Base-by-base conservation (phyloP, 345 rosid genomes). In the Laguncularia racemosa region DNA sequence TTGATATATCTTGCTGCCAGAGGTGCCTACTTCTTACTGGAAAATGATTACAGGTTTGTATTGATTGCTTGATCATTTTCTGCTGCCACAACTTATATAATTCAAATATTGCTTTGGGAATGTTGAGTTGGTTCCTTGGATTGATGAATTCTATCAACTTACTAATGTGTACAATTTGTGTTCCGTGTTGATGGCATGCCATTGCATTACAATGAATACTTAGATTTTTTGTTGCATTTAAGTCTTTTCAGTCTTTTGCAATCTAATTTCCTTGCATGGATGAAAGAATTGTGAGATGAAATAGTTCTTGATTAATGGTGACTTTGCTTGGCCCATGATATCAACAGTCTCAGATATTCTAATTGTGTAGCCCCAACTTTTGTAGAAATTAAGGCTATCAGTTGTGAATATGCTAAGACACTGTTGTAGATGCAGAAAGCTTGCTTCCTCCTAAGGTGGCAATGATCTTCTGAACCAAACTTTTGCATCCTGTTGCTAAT, bases 11-110 rank as follows among this genome's bases (percentile, higher is more conserved):
- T 67, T 95, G 93, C 52, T 95, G 99, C 67, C 96, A 90, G 73
- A 83, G 97, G 81, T 90, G 99, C 64, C 81, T 95, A 46, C 96
- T 90, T 78, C 96, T 95, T 57, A 95, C 99, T 12, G 99, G 99
- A 76, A 6, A 23, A 90, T 97, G 44, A 57, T 78, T 95, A 58
- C 99, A 95, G 99, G 99, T 90, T 17, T 73, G 85, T 81, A 68
- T 57, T 44, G 65, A 45, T 46, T 33, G 40, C 0, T 33, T 33
- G 40, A 33, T 33, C 0, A 10, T 4, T 33, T 33, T 33, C 40
- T 33, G 40, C 18, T 47, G 16, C 50, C 50, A 47, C 50, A 47
- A 47, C 16, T 7, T 33, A 33, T 33, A 33, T 33, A 33, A 33
- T 33, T 33, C 40, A 33, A 33, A 54, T 54, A 44, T 58, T 48